Conservation (phyloP, 306 rosid species). For the Nissolia schottii region DNA sequence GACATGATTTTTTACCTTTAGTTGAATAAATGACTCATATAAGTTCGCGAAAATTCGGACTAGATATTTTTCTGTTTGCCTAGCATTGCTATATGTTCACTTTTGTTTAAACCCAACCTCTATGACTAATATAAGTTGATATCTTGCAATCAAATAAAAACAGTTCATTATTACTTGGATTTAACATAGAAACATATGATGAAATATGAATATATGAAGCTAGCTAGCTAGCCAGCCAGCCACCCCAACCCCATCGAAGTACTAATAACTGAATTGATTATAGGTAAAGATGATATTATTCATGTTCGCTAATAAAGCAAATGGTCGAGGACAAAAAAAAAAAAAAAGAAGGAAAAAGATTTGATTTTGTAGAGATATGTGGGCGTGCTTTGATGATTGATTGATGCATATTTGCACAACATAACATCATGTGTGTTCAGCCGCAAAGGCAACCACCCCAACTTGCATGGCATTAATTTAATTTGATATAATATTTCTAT, state of each 20-base stretch:
- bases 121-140: no score
- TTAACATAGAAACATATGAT: not conserved
- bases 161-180: not conserved
- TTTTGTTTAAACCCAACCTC: no score
- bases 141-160: not conserved
- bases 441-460: slow-evolving; percentile 30
- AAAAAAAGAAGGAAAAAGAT: no score
- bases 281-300: no score
- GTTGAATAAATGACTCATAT: no score
- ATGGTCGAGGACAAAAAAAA: not conserved
- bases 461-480: slow-evolving; percentile 11
- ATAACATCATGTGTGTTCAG: slow-evolving; percentile 24
- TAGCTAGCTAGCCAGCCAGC: no score
- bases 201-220: not conserved
- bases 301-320: no score
- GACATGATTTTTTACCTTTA: no score
- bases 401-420: not conserved
- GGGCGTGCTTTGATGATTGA: slow-evolving; percentile 17
- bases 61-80: no score
- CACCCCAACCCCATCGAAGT: not conserved
- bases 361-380: not conserved
- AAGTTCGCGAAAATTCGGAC: no score
- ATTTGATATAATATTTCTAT: not conserved
- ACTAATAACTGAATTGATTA: not conserved
- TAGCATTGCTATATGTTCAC: no score